Percentiles rank a stretch among this genome's conserved stretches.
Conservation (phyloP, 495 filamentous ascomycete genomes). For the Niebla homalea region DNA sequence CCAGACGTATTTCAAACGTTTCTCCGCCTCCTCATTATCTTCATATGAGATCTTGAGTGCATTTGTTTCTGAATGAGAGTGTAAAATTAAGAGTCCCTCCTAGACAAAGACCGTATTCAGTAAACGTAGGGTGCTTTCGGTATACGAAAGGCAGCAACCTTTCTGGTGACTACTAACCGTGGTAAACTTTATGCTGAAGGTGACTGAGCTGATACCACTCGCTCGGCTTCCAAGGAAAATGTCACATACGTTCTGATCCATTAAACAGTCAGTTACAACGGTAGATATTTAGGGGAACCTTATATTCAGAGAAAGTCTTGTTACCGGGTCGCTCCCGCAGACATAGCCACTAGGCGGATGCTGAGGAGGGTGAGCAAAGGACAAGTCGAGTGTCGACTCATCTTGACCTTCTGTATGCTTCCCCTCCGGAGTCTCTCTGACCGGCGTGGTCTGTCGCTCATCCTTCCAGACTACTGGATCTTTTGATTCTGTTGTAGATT, state of each 20-base stretch:
- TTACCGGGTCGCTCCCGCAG: background rate
- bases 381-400: background rate
- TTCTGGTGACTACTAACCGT: background rate
- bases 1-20: background rate
- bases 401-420: background rate
- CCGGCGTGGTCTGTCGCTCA: background rate
- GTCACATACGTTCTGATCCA: background rate
- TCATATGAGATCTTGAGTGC: background rate
- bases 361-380: background rate
- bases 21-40: background rate
- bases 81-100: too few relatives aligned
- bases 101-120: too few relatives aligned
- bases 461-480: too few relatives aligned
- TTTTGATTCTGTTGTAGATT: background rate
- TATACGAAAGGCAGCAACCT: background rate
- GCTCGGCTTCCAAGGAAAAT: background rate
- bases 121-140: too few relatives aligned
- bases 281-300: too few relatives aligned
- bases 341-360: background rate
- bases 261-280: too few relatives aligned
- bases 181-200: background rate
- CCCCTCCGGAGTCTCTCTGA: background rate
- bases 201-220: background rate
- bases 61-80: background rate
- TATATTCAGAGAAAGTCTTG: too few relatives aligned